Conservation (phyloP, 768 basidiomycete species). For the Lactifluus hygrophoroides region DNA sequence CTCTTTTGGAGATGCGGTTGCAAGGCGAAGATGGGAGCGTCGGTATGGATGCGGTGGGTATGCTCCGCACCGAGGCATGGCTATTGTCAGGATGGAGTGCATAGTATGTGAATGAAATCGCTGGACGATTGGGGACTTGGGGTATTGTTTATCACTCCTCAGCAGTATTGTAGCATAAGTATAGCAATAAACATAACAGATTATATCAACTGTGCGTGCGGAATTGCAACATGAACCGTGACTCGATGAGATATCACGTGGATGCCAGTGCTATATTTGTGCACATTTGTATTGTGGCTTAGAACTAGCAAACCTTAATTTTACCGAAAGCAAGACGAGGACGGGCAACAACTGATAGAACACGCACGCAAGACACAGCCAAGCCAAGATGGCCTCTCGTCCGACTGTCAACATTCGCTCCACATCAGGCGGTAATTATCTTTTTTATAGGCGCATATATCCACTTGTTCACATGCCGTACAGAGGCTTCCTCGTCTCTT, state of each 20-base stretch:
- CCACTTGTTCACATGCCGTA: neutral
- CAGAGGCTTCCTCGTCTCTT: constrained; percentile 81
- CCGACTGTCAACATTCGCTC: constrained; percentile 84
- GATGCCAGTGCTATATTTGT: neutral
- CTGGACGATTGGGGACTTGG: neutral
- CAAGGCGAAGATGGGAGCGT: neutral
- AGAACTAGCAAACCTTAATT: constrained; percentile 21
- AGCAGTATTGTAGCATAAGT: constrained; percentile 2
- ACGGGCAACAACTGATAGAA: neutral
- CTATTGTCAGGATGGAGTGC: constrained; percentile 7
- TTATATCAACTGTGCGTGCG: too few species aligned
- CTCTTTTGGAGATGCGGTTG: constrained; percentile 1
- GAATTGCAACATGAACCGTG: too few species aligned
- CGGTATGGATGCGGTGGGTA: constrained; percentile 6
- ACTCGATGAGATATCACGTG: neutral
- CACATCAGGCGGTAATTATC: constrained; percentile 55
- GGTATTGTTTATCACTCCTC: constrained; percentile 4
- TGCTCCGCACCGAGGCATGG: constrained; percentile 16
- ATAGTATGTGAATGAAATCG: neutral
- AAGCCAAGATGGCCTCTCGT: constrained; percentile 73
- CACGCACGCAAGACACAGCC: neutral
- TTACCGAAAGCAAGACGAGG: neutral
- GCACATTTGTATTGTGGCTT: constrained; percentile 13
- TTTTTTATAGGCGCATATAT: neutral
- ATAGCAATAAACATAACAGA: too few species aligned